A percentile compares a stretch with the other conserved stretches of the same genome.
Conservation (phyloP, 1,284 basidiomycete species). For the Cryptococcus wingfieldii region DNA sequence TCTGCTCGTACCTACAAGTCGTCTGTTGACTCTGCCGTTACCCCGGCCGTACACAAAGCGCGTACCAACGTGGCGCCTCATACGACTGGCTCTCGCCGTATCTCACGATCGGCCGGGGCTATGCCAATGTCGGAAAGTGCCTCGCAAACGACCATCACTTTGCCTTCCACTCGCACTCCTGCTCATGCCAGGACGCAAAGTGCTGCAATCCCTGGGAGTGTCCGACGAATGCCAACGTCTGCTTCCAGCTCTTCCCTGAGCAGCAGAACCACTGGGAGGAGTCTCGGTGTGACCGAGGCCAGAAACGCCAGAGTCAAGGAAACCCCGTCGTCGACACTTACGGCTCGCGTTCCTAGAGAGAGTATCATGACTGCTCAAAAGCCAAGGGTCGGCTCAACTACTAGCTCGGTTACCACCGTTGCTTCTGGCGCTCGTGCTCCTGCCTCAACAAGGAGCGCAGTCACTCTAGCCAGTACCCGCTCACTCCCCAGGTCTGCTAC, state of each 20-base stretch:
- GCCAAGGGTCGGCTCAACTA: conserved; percentile 1
- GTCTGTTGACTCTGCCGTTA: not conserved
- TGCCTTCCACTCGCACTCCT: conserved; percentile 1
- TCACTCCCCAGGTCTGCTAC: no score
- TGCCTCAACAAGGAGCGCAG: not conserved
- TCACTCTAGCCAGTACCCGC: not conserved
- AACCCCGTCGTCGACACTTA: not conserved
- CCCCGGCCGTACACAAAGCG: not conserved
- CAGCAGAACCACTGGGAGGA: not conserved
- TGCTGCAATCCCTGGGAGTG: no score
- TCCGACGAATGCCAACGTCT: no score
- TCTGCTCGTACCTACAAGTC: conserved; percentile 4
- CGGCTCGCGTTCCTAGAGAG: not conserved
- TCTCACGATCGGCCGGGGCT: conserved; percentile 22
- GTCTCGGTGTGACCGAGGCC: not conserved
- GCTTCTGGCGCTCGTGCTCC: conserved; percentile 1
- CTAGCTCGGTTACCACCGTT: conserved; percentile 2
- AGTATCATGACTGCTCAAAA: not conserved
- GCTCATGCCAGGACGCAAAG: not conserved
- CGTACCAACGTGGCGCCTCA: conserved; percentile 4
- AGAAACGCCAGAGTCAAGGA: no score
- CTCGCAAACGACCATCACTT: conserved; percentile 6
- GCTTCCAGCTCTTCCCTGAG: not conserved
- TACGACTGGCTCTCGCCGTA: conserved; percentile 4
- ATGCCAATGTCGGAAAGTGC: conserved; percentile 15